These are phyloP conservation scores for Picea mariana DNA, from an alignment of 83 land plant genomes.

Conservation along the genomic window DNA sequence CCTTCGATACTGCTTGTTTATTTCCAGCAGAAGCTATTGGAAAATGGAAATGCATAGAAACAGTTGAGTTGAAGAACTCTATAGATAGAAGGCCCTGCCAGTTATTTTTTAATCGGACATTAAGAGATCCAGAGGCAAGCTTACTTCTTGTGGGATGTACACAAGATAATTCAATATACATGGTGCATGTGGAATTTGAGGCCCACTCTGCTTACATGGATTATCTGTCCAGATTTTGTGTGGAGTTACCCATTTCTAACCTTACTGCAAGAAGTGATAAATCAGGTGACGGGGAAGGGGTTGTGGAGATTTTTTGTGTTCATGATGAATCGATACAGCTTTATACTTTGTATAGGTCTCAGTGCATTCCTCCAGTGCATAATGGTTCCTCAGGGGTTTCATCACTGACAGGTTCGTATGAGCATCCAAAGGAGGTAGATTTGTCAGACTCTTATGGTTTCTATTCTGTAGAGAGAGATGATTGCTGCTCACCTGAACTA, in stretches of 20 bases:
- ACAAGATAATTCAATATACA: constrained; percentile 21
- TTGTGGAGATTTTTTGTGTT: constrained; percentile 22
- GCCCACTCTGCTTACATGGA: constrained; percentile 19
- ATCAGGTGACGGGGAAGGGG: constrained; percentile 19
- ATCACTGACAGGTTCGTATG: background rate
- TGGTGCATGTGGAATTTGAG: constrained; percentile 22
- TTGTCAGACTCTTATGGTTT: constrained; percentile 8
- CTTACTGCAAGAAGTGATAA: constrained; percentile 20
- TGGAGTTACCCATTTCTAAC: constrained; percentile 20
- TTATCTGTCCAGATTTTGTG: constrained; percentile 23
- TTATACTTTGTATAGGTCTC: constrained; percentile 17
- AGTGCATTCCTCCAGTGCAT: constrained; percentile 18
- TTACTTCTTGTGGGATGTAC: constrained; percentile 10
- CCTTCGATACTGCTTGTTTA: constrained; percentile 16
- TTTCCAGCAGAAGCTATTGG: background rate
- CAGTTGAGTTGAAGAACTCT: constrained; percentile 20
- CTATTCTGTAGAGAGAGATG: background rate
- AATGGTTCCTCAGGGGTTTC: background rate
- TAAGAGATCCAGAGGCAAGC: constrained; percentile 19
- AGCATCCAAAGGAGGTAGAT: background rate
- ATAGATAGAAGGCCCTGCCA: constrained; percentile 11
- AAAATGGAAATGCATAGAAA: constrained; percentile 27
- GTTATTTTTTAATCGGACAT: constrained; percentile 19
- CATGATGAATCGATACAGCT: constrained; percentile 26
- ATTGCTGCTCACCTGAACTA: background rate